These are phyloP conservation scores for Fraxinus albicans DNA, from an alignment of 305 asterid species.

Conservation along the genomic window DNA sequence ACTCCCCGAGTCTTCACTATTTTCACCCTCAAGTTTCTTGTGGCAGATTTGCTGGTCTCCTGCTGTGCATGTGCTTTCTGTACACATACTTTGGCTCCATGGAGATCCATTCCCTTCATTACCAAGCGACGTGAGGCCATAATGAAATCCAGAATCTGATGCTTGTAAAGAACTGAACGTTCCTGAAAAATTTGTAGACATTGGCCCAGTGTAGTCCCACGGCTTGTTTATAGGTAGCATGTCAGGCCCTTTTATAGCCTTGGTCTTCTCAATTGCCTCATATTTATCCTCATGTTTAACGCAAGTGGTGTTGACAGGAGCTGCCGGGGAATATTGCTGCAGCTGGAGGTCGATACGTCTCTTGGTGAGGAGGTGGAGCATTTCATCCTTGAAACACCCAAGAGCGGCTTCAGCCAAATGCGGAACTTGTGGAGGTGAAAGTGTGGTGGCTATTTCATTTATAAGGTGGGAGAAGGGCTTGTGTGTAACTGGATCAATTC, in stretches of 20 bases:
- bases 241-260: slow-evolving; percentile 60
- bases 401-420: slow-evolving; percentile 93
- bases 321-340: slow-evolving; percentile 37
- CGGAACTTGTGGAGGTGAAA: slow-evolving; percentile 91
- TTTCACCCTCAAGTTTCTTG: slow-evolving; percentile 47
- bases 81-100: slow-evolving; percentile 73
- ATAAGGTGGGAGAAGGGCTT: slow-evolving; percentile 94
- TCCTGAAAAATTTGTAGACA: slow-evolving; percentile 38
- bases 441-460: slow-evolving; percentile 80
- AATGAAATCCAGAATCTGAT: slow-evolving; percentile 56
- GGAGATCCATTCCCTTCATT: slow-evolving; percentile 59
- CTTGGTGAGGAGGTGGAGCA: slow-evolving; percentile 96
- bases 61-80: slow-evolving; percentile 59
- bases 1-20: slow-evolving; percentile 37
- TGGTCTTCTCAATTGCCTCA: slow-evolving; percentile 60
- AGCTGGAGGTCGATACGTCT: slow-evolving; percentile 72
- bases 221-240: slow-evolving; percentile 27
- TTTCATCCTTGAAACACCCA: slow-evolving; percentile 97
- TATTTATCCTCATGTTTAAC: slow-evolving; percentile 54
- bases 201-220: slow-evolving; percentile 49
- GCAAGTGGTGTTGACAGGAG: slow-evolving; percentile 26
- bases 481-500: slow-evolving; percentile 93
- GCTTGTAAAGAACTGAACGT: slow-evolving; percentile 35
- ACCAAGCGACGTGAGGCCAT: slow-evolving; percentile 48
- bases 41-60: slow-evolving; percentile 38